These are phyloP conservation scores for Agrocybe praecox DNA, from an alignment of 768 basidiomycete genomes.

Conservation along the genomic window DNA sequence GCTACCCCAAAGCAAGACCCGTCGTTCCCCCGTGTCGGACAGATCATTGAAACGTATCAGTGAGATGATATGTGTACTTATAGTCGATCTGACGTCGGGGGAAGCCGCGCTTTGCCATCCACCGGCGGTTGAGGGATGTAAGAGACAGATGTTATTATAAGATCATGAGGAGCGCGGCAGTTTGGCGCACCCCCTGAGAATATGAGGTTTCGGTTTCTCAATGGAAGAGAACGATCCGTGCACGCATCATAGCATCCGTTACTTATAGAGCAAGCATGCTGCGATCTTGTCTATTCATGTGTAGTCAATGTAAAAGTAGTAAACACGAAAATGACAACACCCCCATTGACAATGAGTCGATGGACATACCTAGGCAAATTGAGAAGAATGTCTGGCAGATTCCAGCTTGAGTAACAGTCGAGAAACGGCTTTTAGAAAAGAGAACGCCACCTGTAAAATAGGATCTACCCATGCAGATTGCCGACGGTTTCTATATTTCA, in stretches of 20 bases:
- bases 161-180: too few species aligned
- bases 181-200: too few species aligned
- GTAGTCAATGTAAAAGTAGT: too few species aligned
- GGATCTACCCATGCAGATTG: neutral
- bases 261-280: too few species aligned
- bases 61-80: neutral
- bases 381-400: neutral
- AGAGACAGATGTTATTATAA: too few species aligned
- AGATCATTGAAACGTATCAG: neutral
- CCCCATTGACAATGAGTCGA: neutral
- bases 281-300: neutral
- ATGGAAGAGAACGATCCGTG: too few species aligned
- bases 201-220: too few species aligned
- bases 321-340: too few species aligned
- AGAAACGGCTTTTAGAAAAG: neutral
- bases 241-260: too few species aligned
- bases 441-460: neutral
- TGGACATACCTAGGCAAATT: constrained; percentile 11
- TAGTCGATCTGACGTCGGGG: neutral
- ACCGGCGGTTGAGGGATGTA: neutral
- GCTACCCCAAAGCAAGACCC: neutral
- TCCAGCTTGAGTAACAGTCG: neutral
- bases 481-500: neutral
- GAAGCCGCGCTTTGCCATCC: neutral
- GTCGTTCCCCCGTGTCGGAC: neutral